These are phyloP conservation scores for Debaryomyces tyrocola DNA, from an alignment of 805 yeast species.

Conservation along the genomic window DNA sequence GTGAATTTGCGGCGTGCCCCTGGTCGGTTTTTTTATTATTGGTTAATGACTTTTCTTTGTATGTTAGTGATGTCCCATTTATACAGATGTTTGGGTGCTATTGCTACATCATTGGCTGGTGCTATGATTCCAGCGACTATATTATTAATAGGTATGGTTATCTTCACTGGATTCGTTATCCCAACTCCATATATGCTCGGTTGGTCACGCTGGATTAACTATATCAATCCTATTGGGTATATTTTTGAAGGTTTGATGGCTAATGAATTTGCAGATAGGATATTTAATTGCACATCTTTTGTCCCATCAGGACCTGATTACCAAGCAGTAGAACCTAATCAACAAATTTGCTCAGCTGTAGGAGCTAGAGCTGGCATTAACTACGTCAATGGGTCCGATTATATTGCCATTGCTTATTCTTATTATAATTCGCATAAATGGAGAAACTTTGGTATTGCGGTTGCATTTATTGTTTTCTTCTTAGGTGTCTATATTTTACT, in stretches of 20 bases:
- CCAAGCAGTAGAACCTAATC: constrained; percentile 9
- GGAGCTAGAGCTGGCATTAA: constrained; percentile 22
- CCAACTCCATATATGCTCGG: constrained; percentile 58
- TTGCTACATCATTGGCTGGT: constrained; percentile 45
- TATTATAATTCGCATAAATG: constrained; percentile 52
- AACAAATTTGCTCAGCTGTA: constrained; percentile 18
- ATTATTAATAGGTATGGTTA: constrained; percentile 46
- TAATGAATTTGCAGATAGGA: constrained; percentile 55
- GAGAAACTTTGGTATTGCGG: constrained; percentile 64
- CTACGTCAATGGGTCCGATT: constrained; percentile 25
- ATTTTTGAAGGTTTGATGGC: constrained; percentile 58
- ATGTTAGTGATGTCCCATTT: constrained; percentile 57
- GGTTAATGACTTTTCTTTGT: constrained; percentile 40
- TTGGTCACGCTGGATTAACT: constrained; percentile 68
- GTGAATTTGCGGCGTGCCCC: constrained; percentile 52
- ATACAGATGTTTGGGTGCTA: constrained; percentile 54
- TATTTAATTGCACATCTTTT: no score
- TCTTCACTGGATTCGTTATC: constrained; percentile 59
- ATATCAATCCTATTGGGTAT: constrained; percentile 57
- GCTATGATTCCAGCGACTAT: constrained; percentile 62
- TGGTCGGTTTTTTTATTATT: constrained; percentile 55
- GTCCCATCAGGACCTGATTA: constrained; percentile 48
- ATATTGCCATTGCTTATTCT: constrained; percentile 40
- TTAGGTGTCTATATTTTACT: constrained; percentile 51
- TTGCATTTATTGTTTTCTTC: constrained; percentile 58